phyloP scores from a whole-genome alignment of 257 asterid species.

The Penstemon davidsonii region DNA sequence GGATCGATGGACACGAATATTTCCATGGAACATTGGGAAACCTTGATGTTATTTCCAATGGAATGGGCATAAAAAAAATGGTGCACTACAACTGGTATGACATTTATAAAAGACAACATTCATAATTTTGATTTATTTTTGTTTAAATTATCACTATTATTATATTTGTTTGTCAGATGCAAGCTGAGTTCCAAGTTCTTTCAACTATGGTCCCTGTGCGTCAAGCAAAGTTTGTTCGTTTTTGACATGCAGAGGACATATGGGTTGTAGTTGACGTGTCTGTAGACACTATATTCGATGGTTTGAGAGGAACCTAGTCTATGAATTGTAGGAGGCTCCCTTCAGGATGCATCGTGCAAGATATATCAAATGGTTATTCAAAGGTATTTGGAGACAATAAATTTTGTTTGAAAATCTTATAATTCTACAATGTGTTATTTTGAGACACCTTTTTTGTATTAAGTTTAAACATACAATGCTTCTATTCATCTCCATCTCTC shows the following conservation, averaged over 20 bases:
- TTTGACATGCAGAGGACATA: constrained; percentile 63
- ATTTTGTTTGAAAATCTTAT: no score
- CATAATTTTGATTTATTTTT: no score
- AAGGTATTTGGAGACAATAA: constrained; percentile 44
- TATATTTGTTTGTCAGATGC: constrained; percentile 48
- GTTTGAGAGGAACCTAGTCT: constrained; percentile 29
- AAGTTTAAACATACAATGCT: no score
- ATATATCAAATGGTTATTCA: constrained; percentile 65
- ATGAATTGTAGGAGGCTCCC: constrained; percentile 75
- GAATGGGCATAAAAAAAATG: constrained; percentile 39
- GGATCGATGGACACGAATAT: constrained; percentile 57
- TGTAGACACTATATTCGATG: constrained; percentile 49
- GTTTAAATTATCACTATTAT: neutral
- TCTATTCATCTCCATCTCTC: no score
- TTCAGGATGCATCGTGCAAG: constrained; percentile 80
- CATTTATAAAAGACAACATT: neutral
- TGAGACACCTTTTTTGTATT: no score
- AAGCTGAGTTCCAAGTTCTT: constrained; percentile 77
- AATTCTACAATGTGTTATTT: no score
- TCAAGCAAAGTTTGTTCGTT: constrained; percentile 65
- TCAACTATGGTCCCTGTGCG: constrained; percentile 74
- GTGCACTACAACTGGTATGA: constrained; percentile 62
- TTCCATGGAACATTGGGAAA: constrained; percentile 52
- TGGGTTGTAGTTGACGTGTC: constrained; percentile 94
- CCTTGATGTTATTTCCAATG: constrained; percentile 41